These are phyloP conservation scores for Marasmius tenuissimus DNA, from an alignment of 1,284 basidiomycete genomes.

Conservation along the genomic window DNA sequence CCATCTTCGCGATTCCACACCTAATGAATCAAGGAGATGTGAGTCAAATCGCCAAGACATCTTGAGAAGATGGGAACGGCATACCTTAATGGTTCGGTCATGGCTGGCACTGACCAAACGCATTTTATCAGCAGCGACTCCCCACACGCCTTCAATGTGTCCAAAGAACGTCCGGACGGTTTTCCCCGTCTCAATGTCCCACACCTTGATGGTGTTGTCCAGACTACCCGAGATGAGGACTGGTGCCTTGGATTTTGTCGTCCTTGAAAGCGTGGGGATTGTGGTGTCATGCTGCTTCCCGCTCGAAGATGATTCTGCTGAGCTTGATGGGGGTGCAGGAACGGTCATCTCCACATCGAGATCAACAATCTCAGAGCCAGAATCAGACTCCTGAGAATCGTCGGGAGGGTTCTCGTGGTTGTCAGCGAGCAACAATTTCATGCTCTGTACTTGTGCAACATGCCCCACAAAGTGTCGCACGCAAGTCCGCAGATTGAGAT, in stretches of 20 bases:
- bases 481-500: slow-evolving; percentile 80
- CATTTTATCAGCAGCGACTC: slow-evolving; percentile 89
- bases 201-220: slow-evolving; percentile 95
- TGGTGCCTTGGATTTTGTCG: slow-evolving; percentile 48
- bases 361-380: not conserved
- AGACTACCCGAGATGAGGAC: slow-evolving; percentile 88
- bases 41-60: not conserved
- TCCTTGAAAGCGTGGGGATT: not conserved
- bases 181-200: slow-evolving; percentile 91
- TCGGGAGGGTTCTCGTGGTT: slow-evolving; percentile 39
- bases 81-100: slow-evolving; percentile 88
- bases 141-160: slow-evolving; percentile 97
- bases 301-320: not conserved
- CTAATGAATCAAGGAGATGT: slow-evolving; percentile 31
- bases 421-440: slow-evolving; percentile 75
- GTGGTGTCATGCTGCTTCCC: not conserved
- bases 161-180: slow-evolving; percentile 89
- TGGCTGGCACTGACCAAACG: slow-evolving; percentile 91
- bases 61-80: slow-evolving; percentile 17
- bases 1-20: slow-evolving; percentile 95
- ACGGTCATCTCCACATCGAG: not conserved
- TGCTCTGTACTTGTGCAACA: slow-evolving; percentile 92
- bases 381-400: slow-evolving; percentile 5
- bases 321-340: not conserved
- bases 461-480: slow-evolving; percentile 88